Evolutionary conservation across 495 filamentous ascomycete species (phyloP), one percentile per base, ranked within the genome.

Genomic region (Penicillium nucicola): DNA sequence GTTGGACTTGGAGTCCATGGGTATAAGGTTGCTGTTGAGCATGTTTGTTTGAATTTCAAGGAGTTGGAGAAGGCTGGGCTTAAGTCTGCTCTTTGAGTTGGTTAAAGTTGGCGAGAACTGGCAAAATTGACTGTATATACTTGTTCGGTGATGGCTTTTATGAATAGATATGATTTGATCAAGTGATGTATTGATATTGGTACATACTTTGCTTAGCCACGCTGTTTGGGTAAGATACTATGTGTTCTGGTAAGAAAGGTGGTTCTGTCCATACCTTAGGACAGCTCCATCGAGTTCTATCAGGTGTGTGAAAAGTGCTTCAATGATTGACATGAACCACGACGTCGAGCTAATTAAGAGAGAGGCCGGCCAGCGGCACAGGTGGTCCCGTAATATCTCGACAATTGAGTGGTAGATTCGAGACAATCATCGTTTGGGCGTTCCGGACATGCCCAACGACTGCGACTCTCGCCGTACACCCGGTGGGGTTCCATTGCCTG

Each of bases 21-120:
- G 50, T 89, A 89, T 66, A 81, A 75, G 48, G 84, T 84, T 58
- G 85, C 86, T 4, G 69, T 89, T 48, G 82, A 83, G 61, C 84
- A 79, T 72, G 77, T 78, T 31, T 74, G 74, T 44, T 19, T 63
- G 52, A 72, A 75, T 47, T 73, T 74, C 19, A 65, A 70, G 61
- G 61, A 59, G 42, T 51, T 58, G 58, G 65, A 67, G 41, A 62
- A 71, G 56, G 53, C 5, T 22, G 20, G 44, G n/a, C 15, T n/a
- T 17, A 63, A 63, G 43, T 52, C 61, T 45, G 42, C 37, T 19
- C 34, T 62, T 2, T 65, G 40, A 44, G n/a, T 17, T 17, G 13
- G 14, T 22, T 31, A 20, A 15, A 32, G 41, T 13, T n/a, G 31
- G 8, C 13, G 11, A 10, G 13, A 20, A n/a, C 15, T 42, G 10